A percentile compares a stretch with the other conserved stretches of the same genome.
phyloP scores from a whole-genome alignment of 2,329 filamentous ascomycete species.

The Fusarium globosum region DNA sequence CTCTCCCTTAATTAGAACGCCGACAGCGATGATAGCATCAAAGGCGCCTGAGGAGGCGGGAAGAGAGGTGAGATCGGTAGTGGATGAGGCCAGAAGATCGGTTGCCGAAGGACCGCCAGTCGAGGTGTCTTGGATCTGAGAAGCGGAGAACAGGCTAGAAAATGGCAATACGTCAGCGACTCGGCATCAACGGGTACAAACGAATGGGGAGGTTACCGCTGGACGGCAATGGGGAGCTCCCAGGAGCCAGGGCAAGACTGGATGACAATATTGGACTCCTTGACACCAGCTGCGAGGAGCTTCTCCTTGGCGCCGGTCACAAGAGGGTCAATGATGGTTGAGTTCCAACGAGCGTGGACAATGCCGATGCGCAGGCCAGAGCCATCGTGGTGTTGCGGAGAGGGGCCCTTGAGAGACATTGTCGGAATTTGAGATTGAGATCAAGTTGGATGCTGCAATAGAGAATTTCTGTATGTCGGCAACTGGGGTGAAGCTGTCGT shows the following conservation, averaged over 20 bases:
- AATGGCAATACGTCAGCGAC: slow-evolving; percentile 25
- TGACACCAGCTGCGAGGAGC: slow-evolving; percentile 82
- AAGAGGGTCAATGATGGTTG: slow-evolving; percentile 85
- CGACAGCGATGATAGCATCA: slow-evolving; percentile 94
- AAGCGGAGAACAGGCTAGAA: slow-evolving; percentile 81
- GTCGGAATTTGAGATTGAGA: background rate
- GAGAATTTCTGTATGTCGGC: slow-evolving; percentile 13
- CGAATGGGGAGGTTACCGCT: slow-evolving; percentile 67
- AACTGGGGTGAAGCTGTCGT: slow-evolving; percentile 17
- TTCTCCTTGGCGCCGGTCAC: slow-evolving; percentile 83
- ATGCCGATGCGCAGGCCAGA: slow-evolving; percentile 89
- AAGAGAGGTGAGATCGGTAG: slow-evolving; percentile 72
- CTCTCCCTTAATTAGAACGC: slow-evolving; percentile 97
- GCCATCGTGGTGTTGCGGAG: slow-evolving; percentile 70
- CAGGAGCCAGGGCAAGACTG: slow-evolving; percentile 94
- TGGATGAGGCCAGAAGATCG: slow-evolving; percentile 77
- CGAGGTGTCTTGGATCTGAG: slow-evolving; percentile 82
- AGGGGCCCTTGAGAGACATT: slow-evolving; percentile 65
- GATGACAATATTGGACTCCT: slow-evolving; percentile 86
- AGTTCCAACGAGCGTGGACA: slow-evolving; percentile 96
- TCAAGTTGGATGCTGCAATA: background rate
- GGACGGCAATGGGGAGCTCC: slow-evolving; percentile 91
- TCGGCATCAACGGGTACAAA: background rate
- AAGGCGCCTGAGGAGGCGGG: slow-evolving; percentile 71
- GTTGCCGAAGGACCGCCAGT: slow-evolving; percentile 73